Evolutionary conservation across 2,329 filamentous ascomycete genomes (phyloP), one percentile per base, ranked within the genome.

Genomic region (Orbilia oligospora): DNA sequence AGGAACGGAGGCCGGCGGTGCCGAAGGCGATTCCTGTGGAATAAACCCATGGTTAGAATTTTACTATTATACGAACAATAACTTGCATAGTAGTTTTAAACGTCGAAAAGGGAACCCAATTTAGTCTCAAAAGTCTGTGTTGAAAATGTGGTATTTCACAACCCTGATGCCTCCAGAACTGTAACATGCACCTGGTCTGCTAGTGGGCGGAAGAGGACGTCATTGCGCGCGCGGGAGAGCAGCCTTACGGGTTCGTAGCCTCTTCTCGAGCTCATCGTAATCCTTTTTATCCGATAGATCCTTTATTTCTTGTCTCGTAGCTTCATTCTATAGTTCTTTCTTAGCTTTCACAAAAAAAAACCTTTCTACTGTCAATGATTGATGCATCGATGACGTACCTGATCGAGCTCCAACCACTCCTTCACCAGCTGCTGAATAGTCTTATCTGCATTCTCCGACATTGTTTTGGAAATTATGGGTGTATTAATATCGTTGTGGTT

Each of bases 1-100:
- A 86, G n/a, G 88, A 89, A 55, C 90, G 86, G 8, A 91, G 85
- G 49, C 90, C 90, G 55, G 81, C 81, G 63, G 82, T 82, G 36
- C 81, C 81, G 56, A 82, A 82, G 51, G 80, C 71, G 64, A 82
- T 82, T 49, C 81, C 81, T 82, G 56, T 0, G 0, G 18, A 4
- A 24, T 38, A 27, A 22, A 51, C 0, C 36, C n/a, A 44, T 63
- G 51, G 49, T 70, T 58, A 56, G 56, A 16, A 63, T 55, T 44
- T n/a, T n/a, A 14, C 46, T 1, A 12, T 41, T 44, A 51, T 44
- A 55, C 46, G 14, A 55, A 12, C 1, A 16, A 16, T 41, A 41
- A 14, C 9, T n/a, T 18, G 24, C 3, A 33, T 6, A 3, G 33
- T 18, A 8, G 51, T 0, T 33, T 53, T 24, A 30, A 16, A 9